Evolutionary conservation across 2,329 filamentous ascomycete species (phyloP), one percentile per base, ranked within the genome.

Genomic region (Fusarium sp.): DNA sequence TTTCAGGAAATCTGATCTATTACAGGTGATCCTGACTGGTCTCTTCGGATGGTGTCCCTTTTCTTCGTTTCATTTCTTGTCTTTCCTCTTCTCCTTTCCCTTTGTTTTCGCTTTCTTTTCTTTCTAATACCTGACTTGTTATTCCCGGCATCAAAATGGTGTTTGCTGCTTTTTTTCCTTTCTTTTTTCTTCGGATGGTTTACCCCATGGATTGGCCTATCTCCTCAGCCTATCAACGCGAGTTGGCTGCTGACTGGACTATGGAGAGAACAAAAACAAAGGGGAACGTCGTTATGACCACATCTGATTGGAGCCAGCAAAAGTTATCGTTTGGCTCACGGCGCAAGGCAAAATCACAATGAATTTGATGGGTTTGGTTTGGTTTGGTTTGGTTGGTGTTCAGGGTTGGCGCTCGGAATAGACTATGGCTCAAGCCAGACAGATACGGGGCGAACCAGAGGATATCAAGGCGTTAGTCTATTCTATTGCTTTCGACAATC

Each of bases 361-460:
- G 57, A 53, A 56, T 61, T 61, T 43, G 43, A 55, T 41, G 70
- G 56, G 33, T 52, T 48, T 37, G 57, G 33, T 55, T 52, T 37
- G 57, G 33, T 55, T 52, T n/a, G n/a, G n/a, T n/a, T n/a, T 37
- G 57, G 33, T 55, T 52, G 62, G 70, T 67, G 56, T 68, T 62
- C 21, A 46, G 62, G 57, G 38, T 48, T 53, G 71, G 68, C 66
- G 60, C 66, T 72, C 44, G 63, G 62, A 58, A 73, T 73, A 73
- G 71, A 73, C 66, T 61, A 68, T 67, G 70, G 68, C 64, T 69
- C 70, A 56, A 61, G 70, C 70, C 65, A 69, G 52, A 65, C 62
- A 59, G 57, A 59, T 44, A 63, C 50, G 49, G 44, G 62, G 58
- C 52, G 60, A 64, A 62, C 52, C 57, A 63, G 65, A 49, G 35